These are phyloP conservation scores for Casuarina equisetifolia DNA, from an alignment of 306 rosid genomes.

Conservation along the genomic window DNA sequence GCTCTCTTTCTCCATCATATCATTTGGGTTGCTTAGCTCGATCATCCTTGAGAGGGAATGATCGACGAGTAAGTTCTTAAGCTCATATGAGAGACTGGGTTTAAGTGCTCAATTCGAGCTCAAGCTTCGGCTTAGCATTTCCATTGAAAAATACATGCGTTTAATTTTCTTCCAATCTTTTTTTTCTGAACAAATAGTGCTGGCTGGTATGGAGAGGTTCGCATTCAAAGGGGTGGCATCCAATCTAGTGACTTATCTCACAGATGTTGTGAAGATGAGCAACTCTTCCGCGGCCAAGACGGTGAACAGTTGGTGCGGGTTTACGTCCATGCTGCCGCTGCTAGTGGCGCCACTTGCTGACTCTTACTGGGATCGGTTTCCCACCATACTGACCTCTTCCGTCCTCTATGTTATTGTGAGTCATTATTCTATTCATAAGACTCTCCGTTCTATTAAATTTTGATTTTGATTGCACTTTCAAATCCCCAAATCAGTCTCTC, in stretches of 20 bases:
- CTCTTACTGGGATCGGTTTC: constrained; percentile 73
- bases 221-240: constrained; percentile 92
- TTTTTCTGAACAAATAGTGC: constrained; percentile 29
- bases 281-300: constrained; percentile 91
- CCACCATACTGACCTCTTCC: constrained; percentile 66
- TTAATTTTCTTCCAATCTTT: not conserved
- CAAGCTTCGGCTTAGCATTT: not conserved
- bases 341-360: constrained; percentile 83
- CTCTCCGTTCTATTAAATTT: not conserved
- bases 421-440: constrained; percentile 10
- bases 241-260: constrained; percentile 75
- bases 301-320: constrained; percentile 82
- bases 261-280: constrained; percentile 75
- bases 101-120: too few species aligned
- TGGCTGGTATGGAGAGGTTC: constrained; percentile 92
- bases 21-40: not conserved
- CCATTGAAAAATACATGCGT: not conserved
- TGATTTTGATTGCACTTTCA: too few species aligned
- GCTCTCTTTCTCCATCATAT: constrained; percentile 2
- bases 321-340: constrained; percentile 86
- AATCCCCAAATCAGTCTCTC: constrained; percentile 8
- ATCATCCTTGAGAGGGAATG: not conserved
- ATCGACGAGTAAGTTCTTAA: too few species aligned
- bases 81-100: too few species aligned
- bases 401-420: constrained; percentile 75